Evolutionary conservation across 1,284 basidiomycete genomes (phyloP).

Genomic region (Moesziomyces globuligerus): DNA sequence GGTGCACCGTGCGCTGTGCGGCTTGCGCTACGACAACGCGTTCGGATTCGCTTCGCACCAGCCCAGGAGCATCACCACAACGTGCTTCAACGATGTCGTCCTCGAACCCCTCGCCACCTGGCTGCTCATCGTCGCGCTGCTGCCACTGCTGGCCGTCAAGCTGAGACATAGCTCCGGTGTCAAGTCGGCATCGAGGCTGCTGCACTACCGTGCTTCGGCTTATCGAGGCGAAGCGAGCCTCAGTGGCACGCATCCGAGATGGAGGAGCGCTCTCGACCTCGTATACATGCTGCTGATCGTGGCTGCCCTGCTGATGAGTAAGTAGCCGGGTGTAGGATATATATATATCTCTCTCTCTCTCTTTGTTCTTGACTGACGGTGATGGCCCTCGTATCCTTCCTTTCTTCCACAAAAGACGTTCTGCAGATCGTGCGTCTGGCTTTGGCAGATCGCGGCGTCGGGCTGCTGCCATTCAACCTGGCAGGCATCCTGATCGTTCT

Average conservation of each 20-base stretch:
- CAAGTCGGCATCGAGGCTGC: slow-evolving; percentile 11
- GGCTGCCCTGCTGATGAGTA: slow-evolving; percentile 54
- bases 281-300: slow-evolving; percentile 47
- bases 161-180: slow-evolving; percentile 5
- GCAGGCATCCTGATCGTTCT: slow-evolving; percentile 49
- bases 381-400: neutral
- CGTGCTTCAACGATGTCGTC: slow-evolving; percentile 56
- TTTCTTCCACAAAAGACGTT: slow-evolving; percentile 31
- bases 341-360: neutral
- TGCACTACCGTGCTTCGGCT: slow-evolving; percentile 20
- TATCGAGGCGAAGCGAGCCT: slow-evolving; percentile 16
- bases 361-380: too few relatives aligned
- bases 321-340: slow-evolving; percentile 7
- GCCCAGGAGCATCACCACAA: slow-evolving; percentile 24
- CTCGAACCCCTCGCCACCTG: slow-evolving; percentile 53
- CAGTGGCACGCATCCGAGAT: slow-evolving; percentile 14
- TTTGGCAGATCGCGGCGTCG: slow-evolving; percentile 49
- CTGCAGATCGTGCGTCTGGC: slow-evolving; percentile 54
- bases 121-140: slow-evolving; percentile 35
- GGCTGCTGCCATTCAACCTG: slow-evolving; percentile 51
- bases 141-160: slow-evolving; percentile 20
- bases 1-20: slow-evolving; percentile 29
- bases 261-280: slow-evolving; percentile 17
- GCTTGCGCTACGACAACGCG: slow-evolving; percentile 28
- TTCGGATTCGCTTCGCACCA: slow-evolving; percentile 33